Evolutionary conservation across 352 stramenopile genomes (phyloP).

Genomic region (Ophiocytium majus): DNA sequence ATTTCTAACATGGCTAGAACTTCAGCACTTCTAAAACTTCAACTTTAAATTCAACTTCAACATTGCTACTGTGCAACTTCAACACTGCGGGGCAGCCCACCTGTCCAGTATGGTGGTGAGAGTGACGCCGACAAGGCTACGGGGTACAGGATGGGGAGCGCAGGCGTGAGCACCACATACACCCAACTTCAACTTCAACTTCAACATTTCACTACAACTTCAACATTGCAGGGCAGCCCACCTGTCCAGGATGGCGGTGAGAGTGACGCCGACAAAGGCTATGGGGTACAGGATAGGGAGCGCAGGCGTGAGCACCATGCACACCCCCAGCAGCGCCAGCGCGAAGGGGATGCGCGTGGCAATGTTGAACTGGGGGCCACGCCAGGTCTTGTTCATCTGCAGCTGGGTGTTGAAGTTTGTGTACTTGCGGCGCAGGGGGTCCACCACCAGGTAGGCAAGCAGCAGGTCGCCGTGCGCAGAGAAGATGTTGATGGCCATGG

Average conservation of each 20-base stretch:
- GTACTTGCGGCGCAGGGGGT: constrained; percentile 21
- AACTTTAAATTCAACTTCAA: too few species aligned
- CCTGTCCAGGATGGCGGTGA: constrained; percentile 21
- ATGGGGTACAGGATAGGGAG: constrained; percentile 44
- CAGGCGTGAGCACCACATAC: constrained; percentile 42
- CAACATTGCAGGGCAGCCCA: neutral
- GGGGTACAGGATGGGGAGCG: constrained; percentile 39
- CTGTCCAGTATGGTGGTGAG: constrained; percentile 21
- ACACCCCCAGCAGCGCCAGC: constrained; percentile 40
- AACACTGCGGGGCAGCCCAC: neutral
- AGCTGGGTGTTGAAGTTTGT: neutral
- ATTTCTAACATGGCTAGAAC: too few species aligned
- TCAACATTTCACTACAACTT: neutral
- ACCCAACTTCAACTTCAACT: too few species aligned
- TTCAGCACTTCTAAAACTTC: too few species aligned
- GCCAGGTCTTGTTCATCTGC: constrained; percentile 23
- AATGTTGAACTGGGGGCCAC: constrained; percentile 43
- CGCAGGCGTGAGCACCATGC: constrained; percentile 45
- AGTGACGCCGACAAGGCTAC: constrained; percentile 30
- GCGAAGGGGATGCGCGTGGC: constrained; percentile 42
- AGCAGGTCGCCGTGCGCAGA: constrained; percentile 26
- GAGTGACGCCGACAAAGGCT: constrained; percentile 24
- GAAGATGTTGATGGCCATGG: constrained; percentile 51
- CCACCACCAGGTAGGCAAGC: constrained; percentile 30
- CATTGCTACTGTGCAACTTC: neutral